Base-by-base conservation (phyloP, 1,284 basidiomycete genomes). In the Ceratobasidium sp. region DNA sequence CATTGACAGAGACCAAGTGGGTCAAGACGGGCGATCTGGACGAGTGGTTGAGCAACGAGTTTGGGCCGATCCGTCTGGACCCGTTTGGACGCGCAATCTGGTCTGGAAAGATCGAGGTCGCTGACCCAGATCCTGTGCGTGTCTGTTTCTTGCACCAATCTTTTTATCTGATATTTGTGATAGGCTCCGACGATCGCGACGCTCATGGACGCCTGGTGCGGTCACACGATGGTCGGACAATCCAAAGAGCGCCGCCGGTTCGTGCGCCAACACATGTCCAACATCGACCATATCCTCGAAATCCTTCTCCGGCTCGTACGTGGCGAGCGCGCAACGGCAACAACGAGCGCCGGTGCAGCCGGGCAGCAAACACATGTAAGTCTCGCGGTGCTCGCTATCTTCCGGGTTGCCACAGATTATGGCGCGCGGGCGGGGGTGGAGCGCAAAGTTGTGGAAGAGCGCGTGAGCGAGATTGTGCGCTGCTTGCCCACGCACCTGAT, bases 1-100 rank as follows among this genome's bases (percentile, higher is more conserved):
- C 96, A 0, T 83, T 98, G 37, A 95, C 94, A 9, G 96, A 98
- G 81, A 94, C 96, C 1, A 92, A 94, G 81, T 99, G 97, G 97
- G 93, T 96, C 58, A 94, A 94, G 81, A 93, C 92, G 2, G 96
- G 96, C 56, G 94, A 96, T 80, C 88, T 97, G 22, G 92, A 96
- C 78, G 94, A 96, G 62, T 98, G 95, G 94, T 84, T 98, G 76
- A 90, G 90, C 79, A 93, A 90, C 80, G 93, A 94, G 86, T 94
- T 92, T 82, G 93, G 90, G 0, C 87, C 90, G 34, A 90, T 91
- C 39, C 76, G 79, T 46, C 78, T 77, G 34, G 77, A 78, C 63
- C 75, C 79, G 62, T 76, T 80, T 56, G 64, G 68, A 43, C 62
- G 75, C 56, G 64, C 73, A 77, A 92, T 93, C 5, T 99, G 97